Base-by-base conservation (phyloP, 441 rosid species). In the Erysimum cheiri region DNA sequence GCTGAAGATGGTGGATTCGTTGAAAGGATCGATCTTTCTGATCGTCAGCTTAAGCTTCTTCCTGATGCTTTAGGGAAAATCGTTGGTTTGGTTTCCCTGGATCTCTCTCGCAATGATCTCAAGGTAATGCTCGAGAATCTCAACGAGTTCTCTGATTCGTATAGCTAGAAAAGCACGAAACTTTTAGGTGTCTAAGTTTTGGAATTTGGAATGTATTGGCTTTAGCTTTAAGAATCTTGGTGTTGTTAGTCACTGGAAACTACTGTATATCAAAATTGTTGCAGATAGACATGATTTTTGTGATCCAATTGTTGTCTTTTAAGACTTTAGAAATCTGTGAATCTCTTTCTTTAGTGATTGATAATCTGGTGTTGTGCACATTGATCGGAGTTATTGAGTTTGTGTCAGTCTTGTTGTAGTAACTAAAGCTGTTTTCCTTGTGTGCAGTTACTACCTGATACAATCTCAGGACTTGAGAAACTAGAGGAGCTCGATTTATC, bases 51-150 rank as follows among this genome's bases (percentile, higher is more conserved):
- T 69, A 80, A 83, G 73, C 19, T 80, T 54, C 63, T 93, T 78
- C 98, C 98, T 1, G 92, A 87, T 74, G 93, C 89, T 13, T 85
- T 91, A 11, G 90, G 91, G 22, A 85, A 66, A 69, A 80, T 85
- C 75, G 40, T 46, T 1, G 84, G 87, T 8, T 72, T 94, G 80
- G 72, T 69, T 56, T 74, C 84, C 28, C 84, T 94, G 64, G 82
- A 83, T 79, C 77, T 94, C 54, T 81, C 96, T 4, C 70, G 77
- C 69, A 91, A 93, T 72, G 90, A 81, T 71, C 86, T 93, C 4
- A 82, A 81, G 97, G 98, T 94, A 64, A 7, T 29, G 15, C 39
- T 28, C 7, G 3, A 19, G 28, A 29, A 46, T 17, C 48, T 14
- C 15, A 40, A 40, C 15, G 15, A 14, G 19, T 43, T 46, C 19